phyloP scores from a whole-genome alignment of 148 eudicot genomes.

The Hydrangea macrophylla region DNA sequence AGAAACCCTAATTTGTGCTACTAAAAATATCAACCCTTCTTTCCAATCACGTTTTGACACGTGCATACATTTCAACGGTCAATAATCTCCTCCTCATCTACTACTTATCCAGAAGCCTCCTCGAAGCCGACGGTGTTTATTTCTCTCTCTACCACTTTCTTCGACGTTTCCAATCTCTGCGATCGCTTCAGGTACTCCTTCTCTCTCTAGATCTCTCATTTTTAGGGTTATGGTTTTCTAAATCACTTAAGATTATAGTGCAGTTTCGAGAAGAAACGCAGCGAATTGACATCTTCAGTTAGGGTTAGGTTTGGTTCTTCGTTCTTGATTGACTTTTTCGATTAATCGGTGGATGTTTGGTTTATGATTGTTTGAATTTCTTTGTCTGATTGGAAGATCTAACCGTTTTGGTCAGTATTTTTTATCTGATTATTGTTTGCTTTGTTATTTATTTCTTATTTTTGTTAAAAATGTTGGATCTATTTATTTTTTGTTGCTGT shows the following conservation, averaged over 20 bases:
- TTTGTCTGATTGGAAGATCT: background rate
- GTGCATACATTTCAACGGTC: background rate
- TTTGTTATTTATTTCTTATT: background rate
- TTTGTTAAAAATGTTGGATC: constrained; percentile 9
- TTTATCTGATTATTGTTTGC: background rate
- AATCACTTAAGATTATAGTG: no score
- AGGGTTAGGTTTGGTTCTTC: background rate
- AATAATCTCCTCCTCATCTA: background rate
- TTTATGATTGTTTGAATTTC: background rate
- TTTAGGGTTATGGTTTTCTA: background rate
- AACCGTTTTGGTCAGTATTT: constrained; percentile 4
- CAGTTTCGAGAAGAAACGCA: background rate
- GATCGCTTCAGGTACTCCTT: background rate
- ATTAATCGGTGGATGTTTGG: background rate
- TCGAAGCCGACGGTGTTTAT: background rate
- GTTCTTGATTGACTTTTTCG: background rate
- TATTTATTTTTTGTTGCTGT: background rate
- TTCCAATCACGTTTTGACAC: background rate
- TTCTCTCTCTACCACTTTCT: constrained; percentile 1
- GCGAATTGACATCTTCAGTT: background rate
- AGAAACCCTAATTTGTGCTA: no score
- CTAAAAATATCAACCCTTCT: no score
- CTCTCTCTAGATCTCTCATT: background rate
- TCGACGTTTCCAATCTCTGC: background rate
- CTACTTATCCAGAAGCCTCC: background rate